Conservation (phyloP, 139 green algal species). For the Chlorella sp. region DNA sequence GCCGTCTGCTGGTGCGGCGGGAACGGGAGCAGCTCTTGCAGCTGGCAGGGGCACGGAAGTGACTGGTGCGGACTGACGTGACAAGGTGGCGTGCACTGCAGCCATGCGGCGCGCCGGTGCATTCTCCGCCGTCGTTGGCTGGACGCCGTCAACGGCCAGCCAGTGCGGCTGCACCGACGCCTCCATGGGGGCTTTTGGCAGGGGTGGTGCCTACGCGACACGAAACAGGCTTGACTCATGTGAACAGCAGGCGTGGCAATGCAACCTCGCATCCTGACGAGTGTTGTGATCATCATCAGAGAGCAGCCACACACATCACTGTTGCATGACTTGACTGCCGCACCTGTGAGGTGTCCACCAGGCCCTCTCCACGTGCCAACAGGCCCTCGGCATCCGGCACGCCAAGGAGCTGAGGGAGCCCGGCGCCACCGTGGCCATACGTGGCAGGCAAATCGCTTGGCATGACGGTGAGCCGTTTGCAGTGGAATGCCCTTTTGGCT, state of each 20-base stretch:
- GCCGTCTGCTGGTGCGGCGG: not conserved
- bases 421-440: not conserved
- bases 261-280: too few relatives aligned
- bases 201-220: not conserved
- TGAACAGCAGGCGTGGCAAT: too few relatives aligned
- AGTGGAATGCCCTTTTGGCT: conserved; percentile 9
- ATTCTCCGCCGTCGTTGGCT: conserved; percentile 2
- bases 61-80: not conserved
- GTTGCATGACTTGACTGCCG: too few relatives aligned
- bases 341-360: too few relatives aligned
- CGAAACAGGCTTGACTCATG: too few relatives aligned
- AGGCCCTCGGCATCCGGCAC: not conserved
- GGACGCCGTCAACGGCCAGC: not conserved
- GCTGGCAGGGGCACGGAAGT: too few relatives aligned
- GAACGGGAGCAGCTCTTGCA: too few relatives aligned
- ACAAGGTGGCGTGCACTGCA: not conserved
- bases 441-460: not conserved
- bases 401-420: not conserved
- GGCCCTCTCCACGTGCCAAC: not conserved
- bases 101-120: not conserved
- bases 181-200: not conserved
- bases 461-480: not conserved
- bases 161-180: not conserved
- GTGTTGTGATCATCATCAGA: too few relatives aligned
- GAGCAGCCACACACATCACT: too few relatives aligned